Percentiles rank a stretch among this genome's conserved stretches.
Evolutionary conservation across 164 flowering plant species (phyloP).

Genomic region (Aristolochia californica): DNA sequence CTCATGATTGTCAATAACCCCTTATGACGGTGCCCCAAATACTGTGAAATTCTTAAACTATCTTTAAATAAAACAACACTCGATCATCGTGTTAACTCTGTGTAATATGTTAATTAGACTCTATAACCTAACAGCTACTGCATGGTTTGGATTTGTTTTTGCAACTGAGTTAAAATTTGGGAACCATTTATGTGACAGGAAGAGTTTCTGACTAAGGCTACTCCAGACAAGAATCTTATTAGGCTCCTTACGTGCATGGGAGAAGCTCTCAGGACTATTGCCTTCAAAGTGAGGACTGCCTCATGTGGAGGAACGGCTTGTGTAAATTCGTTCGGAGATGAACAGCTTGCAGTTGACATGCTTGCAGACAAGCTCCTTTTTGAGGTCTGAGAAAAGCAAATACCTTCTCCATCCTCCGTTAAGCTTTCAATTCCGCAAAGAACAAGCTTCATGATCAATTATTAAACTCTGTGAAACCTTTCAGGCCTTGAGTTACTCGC

Average conservation of each 20-base stretch:
- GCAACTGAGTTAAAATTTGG: too few relatives aligned
- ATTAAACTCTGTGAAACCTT: too few relatives aligned
- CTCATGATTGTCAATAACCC: too few relatives aligned
- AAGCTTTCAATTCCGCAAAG: too few relatives aligned
- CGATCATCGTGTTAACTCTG: too few relatives aligned
- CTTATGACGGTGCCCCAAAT: too few relatives aligned
- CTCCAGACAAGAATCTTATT: slow-evolving; percentile 79
- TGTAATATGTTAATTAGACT: too few relatives aligned
- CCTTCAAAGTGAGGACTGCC: slow-evolving; percentile 93
- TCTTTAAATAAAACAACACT: too few relatives aligned
- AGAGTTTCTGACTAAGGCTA: slow-evolving; percentile 76
- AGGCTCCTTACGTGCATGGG: slow-evolving; percentile 88
- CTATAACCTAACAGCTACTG: too few relatives aligned
- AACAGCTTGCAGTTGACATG: slow-evolving; percentile 96
- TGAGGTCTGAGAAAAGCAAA: slow-evolving; percentile 37
- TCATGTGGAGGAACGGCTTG: slow-evolving; percentile 98
- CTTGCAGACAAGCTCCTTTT: slow-evolving; percentile 86
- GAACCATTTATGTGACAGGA: slow-evolving; percentile 33
- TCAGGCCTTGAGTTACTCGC: slow-evolving; percentile 84
- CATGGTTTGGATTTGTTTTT: not conserved
- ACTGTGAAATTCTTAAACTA: too few relatives aligned
- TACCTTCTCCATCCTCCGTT: too few relatives aligned
- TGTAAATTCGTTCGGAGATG: slow-evolving; percentile 92
- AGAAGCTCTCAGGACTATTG: slow-evolving; percentile 87
- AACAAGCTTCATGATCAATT: too few relatives aligned